Evolutionary conservation across 768 basidiomycete genomes (phyloP), one percentile per base, ranked within the genome.

Genomic region (Termitomyces heimii): DNA sequence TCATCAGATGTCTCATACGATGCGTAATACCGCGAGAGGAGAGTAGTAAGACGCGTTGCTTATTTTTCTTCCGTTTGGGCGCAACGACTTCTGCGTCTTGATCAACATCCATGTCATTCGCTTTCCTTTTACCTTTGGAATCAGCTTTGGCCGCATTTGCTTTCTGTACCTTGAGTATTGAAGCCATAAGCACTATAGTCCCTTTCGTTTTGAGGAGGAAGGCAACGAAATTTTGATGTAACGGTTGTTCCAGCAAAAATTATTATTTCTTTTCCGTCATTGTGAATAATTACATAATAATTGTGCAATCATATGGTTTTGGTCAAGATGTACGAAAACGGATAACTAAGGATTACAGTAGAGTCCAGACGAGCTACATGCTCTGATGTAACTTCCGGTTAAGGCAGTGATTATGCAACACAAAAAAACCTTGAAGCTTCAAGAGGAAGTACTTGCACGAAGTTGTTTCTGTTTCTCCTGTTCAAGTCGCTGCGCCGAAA

Each of bases 1-100:
- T 90, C 93, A 98, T 94, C 57, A 99, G 77, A 71, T 99, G 97
- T 61, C 97, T 77, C 94, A 98, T 98, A 28, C 97, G 83, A 71
- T 95, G 90, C 20, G 94, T 98, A 55, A 98, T 82, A 53, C 97
- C 97, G 56, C 97, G 81, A 50, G 96, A 98, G 42, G 90, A 93
- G 50, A 98, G 83, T 65, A 98, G 70, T 53, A 99, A 76, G 6
- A 98, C 95, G 60, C 95, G 84, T 77, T 99, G 96, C 81, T 94
- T 97, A 77, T 98, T 95, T 71, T 84, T 85, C 73, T 83, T 85
- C 70, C 74, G 79, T 67, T 82, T 84, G 16, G 75, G 67, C 7
- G 63, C 67, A 35, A 67, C 63, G 24, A 61, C 64, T 34, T 68
- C 68, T 5, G 67, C 59, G 26, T 67, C 73, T 24, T 78, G 75